These are phyloP conservation scores for Telopea speciosissima DNA, from an alignment of 177 flowering plant species.

Conservation along the genomic window DNA sequence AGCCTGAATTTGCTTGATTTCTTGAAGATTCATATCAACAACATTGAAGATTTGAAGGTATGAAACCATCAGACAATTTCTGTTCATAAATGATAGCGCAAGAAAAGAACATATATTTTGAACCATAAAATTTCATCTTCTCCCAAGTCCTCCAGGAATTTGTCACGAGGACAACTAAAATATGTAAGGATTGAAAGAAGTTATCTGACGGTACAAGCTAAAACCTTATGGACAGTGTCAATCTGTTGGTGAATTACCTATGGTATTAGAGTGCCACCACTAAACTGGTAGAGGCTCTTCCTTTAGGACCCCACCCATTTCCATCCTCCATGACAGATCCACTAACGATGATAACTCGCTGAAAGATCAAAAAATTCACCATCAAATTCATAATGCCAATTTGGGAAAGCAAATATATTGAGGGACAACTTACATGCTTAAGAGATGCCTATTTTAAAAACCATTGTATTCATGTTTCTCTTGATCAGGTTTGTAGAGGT, in stretches of 20 bases:
- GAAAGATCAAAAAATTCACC: slow-evolving; percentile 16
- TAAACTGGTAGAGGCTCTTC: slow-evolving; percentile 50
- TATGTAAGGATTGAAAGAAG: not conserved
- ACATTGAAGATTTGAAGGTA: too few relatives aligned
- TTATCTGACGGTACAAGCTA: not conserved
- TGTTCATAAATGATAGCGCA: too few relatives aligned
- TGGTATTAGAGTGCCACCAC: not conserved
- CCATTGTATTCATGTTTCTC: not conserved
- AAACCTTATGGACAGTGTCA: slow-evolving; percentile 22
- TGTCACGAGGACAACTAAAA: not conserved
- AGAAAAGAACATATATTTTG: too few relatives aligned
- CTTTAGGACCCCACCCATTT: slow-evolving; percentile 76
- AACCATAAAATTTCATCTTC: too few relatives aligned
- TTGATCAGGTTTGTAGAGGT: not conserved
- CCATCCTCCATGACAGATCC: slow-evolving; percentile 94
- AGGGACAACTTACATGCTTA: not conserved
- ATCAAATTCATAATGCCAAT: not conserved
- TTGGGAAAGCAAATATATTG: not conserved
- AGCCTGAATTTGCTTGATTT: too few relatives aligned
- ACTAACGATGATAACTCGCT: slow-evolving; percentile 81
- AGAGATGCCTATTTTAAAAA: too few relatives aligned
- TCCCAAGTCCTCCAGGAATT: too few relatives aligned
- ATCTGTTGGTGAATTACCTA: slow-evolving; percentile 1
- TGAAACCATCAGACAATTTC: too few relatives aligned
- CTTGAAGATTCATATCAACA: too few relatives aligned